Base-by-base conservation (phyloP, 2,329 filamentous ascomycete genomes). In the Aspergillus neotritici region DNA sequence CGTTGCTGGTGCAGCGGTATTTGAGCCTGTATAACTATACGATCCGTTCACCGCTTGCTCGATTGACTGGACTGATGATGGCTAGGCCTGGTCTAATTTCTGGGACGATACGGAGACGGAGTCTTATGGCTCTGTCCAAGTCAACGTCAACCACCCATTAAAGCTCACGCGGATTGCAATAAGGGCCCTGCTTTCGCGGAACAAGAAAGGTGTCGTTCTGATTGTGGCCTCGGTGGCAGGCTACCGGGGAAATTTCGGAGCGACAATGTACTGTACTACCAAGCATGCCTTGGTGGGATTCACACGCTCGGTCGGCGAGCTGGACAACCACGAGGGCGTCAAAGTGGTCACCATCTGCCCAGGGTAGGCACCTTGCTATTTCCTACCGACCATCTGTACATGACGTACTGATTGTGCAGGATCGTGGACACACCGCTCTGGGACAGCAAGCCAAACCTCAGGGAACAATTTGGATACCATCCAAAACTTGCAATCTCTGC, bases 251-350 rank as follows among this genome's bases (percentile, higher is more conserved):
- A n/a, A n/a, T n/a, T n/a, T n/a, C n/a, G n/a, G n/a, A n/a, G n/a
- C n/a, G n/a, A n/a, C n/a, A n/a, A n/a, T 47, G 37, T 47, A 47
- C 30, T 15, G 21, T 4, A 31, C 45, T 3, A 34, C 41, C 25
- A 47, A 47, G 21, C 45, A 47, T 17, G 45, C 45, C 16, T 10
- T 47, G 3, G 34, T 43, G 13, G 45, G 36, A 5, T 47, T 47
- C 17, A 38, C 39, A 13, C 34, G 37, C 12, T 33, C 36, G 1
- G 29, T 47, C 16, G 37, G 28, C 10, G 16, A 13, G 5, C 28
- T 34, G 9, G 45, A 44, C 5, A 30, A 8, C 9, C 31, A 37
- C 11, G 40, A 43, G 17, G 44, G 44, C 4, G 31, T 47, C n/a
- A 47, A 47, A 29, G 36, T 47, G 1, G 36, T 31, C 4, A 14